Percentiles rank a stretch among this genome's conserved stretches.
phyloP scores from a whole-genome alignment of 805 yeast genomes.

The Kuraishia ogatae region DNA sequence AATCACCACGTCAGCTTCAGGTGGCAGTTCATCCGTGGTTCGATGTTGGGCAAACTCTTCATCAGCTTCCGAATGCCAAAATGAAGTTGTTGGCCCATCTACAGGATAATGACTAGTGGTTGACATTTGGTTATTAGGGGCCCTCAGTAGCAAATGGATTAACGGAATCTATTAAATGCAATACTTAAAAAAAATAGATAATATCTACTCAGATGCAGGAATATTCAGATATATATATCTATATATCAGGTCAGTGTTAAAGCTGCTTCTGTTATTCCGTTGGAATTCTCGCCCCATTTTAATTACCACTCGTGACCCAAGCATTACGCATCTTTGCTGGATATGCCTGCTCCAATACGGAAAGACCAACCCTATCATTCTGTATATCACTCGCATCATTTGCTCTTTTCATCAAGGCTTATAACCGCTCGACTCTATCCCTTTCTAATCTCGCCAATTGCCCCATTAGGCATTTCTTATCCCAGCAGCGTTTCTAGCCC shows the following conservation, averaged over 20 bases:
- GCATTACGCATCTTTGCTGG: not conserved
- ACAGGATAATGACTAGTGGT: not conserved
- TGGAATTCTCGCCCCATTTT: not conserved
- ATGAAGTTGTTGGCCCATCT: not conserved
- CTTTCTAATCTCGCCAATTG: not conserved
- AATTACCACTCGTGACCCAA: not conserved
- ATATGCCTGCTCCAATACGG: not conserved
- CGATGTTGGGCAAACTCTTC: constrained; percentile 11
- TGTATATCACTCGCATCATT: too few species aligned
- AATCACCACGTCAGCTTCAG: constrained; percentile 27
- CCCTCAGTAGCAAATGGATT: too few species aligned
- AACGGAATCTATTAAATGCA: too few species aligned
- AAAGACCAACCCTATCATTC: not conserved
- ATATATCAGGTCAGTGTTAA: too few species aligned
- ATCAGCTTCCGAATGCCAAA: constrained; percentile 10
- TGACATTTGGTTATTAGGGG: not conserved
- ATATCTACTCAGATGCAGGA: too few species aligned
- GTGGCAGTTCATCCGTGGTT: constrained; percentile 22
- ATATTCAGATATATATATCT: too few species aligned
- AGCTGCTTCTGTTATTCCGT: too few species aligned
- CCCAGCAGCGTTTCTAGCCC: not conserved
- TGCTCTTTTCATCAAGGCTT: not conserved
- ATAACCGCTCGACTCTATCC: not conserved
- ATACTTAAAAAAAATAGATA: not conserved
- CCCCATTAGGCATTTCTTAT: not conserved